These are phyloP conservation scores for Ormosia semicastrata DNA, from an alignment of 306 rosid species.

Conservation along the genomic window DNA sequence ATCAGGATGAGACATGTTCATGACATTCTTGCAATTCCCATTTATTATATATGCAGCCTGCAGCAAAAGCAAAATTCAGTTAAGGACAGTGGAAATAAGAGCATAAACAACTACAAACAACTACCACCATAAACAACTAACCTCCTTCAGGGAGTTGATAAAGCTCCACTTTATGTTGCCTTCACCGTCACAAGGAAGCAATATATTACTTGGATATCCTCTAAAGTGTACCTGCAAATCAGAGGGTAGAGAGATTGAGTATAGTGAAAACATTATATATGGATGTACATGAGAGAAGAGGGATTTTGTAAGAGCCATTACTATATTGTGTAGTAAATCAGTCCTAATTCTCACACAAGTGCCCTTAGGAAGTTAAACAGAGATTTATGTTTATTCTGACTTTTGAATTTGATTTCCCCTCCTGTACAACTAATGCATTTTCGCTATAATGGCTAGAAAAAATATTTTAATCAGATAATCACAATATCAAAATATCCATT, in stretches of 20 bases:
- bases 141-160: conserved; percentile 96
- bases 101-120: conserved; percentile 17
- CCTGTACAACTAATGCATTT: not conserved
- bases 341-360: not conserved
- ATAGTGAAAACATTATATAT: not conserved
- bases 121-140: conserved; percentile 28
- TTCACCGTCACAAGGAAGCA: conserved; percentile 94
- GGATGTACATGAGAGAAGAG: not conserved
- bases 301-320: not conserved
- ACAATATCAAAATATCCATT: not conserved
- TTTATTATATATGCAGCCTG: conserved; percentile 87
- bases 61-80: conserved; percentile 20
- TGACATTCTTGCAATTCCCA: conserved; percentile 91
- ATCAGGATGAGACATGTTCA: conserved; percentile 98
- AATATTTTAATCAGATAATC: not conserved
- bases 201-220: conserved; percentile 73
- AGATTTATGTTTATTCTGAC: not conserved
- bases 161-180: conserved; percentile 88
- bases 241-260: conserved; percentile 18
- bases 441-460: not conserved
- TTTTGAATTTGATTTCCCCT: not conserved
- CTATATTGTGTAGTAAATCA: not conserved
- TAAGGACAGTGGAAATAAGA: not conserved
- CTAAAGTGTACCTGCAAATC: conserved; percentile 81
- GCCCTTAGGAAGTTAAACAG: not conserved